Evolutionary conservation across 2,329 filamentous ascomycete species (phyloP).

Genomic region (Venturia aucupariae): DNA sequence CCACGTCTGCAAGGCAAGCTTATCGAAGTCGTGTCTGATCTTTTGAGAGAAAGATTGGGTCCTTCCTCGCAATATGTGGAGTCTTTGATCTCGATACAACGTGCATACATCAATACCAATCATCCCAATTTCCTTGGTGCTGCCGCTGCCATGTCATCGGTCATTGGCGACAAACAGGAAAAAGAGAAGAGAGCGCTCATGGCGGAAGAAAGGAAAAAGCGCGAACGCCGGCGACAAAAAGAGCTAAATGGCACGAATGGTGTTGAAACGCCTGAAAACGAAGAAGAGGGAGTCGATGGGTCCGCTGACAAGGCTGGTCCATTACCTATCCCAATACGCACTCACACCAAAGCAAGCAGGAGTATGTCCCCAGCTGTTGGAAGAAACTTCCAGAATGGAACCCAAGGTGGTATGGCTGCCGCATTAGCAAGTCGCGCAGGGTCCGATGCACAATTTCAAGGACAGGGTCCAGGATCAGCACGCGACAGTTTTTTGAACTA

Average conservation of each 20-base stretch:
- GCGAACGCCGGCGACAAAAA: conserved; percentile 73
- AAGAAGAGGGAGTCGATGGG: conserved; percentile 48
- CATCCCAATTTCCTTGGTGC: conserved; percentile 97
- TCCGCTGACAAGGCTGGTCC: conserved; percentile 42
- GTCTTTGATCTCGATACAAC: conserved; percentile 92
- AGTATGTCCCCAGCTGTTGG: conserved; percentile 77
- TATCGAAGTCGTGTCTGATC: conserved; percentile 94
- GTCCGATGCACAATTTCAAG: conserved; percentile 51
- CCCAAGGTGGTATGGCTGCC: conserved; percentile 34
- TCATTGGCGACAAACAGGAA: conserved; percentile 91
- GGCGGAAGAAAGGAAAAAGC: conserved; percentile 76
- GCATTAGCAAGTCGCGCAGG: conserved; percentile 56
- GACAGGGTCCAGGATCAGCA: conserved; percentile 52
- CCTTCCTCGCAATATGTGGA: conserved; percentile 88
- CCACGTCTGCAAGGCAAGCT: conserved; percentile 91
- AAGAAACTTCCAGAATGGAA: conserved; percentile 50
- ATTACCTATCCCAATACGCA: conserved; percentile 46
- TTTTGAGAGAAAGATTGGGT: conserved; percentile 83
- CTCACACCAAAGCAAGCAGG: conserved; percentile 52
- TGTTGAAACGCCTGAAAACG: conserved; percentile 54
- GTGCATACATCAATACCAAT: conserved; percentile 98
- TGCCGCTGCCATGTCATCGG: conserved; percentile 92
- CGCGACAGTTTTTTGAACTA: conserved; percentile 95
- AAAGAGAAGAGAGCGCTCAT: conserved; percentile 73
- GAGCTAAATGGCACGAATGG: conserved; percentile 65